Percentiles rank a stretch among this genome's conserved stretches.
Conservation (phyloP, 2,329 filamentous ascomycete genomes). For the Monilinia polystroma region DNA sequence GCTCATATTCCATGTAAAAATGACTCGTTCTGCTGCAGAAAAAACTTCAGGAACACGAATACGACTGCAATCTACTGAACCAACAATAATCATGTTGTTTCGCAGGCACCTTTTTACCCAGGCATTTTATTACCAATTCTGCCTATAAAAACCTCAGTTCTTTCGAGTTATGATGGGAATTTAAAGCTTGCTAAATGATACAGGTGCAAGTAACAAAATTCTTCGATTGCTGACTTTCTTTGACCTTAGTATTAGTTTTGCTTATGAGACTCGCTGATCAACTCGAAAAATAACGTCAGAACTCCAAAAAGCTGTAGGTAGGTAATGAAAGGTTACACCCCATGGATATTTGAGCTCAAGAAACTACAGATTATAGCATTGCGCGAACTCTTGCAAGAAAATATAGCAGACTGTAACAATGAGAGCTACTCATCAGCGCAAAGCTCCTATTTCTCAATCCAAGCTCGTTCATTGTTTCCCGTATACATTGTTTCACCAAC, state of each 20-base stretch:
- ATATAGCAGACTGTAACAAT: too few species aligned
- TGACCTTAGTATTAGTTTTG: too few species aligned
- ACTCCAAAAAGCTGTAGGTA: not conserved
- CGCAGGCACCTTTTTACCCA: not conserved
- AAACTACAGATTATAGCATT: not conserved
- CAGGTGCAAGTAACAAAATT: too few species aligned
- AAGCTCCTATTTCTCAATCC: slow-evolving; percentile 38
- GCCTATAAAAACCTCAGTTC: not conserved
- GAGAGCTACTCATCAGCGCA: not conserved
- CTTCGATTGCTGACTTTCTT: too few species aligned
- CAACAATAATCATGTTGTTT: not conserved
- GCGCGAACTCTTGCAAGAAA: not conserved
- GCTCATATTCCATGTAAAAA: not conserved
- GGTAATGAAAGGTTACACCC: not conserved
- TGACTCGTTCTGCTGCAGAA: not conserved
- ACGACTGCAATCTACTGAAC: not conserved
- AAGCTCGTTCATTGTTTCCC: slow-evolving; percentile 25
- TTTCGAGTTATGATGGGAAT: too few species aligned
- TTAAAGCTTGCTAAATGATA: too few species aligned
- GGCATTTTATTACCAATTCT: not conserved
- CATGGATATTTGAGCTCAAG: not conserved
- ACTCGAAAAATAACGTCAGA: not conserved
- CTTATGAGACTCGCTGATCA: too few species aligned
- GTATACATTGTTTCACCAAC: slow-evolving; percentile 30
- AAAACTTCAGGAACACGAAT: not conserved